Percentiles rank a stretch among this genome's conserved stretches.
These are phyloP conservation scores for Knufia fluminis DNA, from an alignment of 2,329 filamentous ascomycete species.

Conservation along the genomic window DNA sequence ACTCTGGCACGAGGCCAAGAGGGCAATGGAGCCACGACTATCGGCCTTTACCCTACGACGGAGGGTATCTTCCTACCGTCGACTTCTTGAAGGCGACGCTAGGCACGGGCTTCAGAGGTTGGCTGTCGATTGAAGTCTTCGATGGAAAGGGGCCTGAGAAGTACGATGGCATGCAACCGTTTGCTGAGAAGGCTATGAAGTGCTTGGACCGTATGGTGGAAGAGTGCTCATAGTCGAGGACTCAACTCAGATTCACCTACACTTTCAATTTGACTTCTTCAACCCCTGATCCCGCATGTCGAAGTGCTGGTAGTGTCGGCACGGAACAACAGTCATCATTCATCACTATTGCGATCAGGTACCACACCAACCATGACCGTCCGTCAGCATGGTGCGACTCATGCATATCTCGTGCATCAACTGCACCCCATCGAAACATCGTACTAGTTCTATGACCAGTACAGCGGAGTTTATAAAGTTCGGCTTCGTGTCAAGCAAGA, in stretches of 20 bases:
- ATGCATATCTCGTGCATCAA: too few species aligned
- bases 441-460: too few species aligned
- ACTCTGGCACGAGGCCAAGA: conserved; percentile 49
- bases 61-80: conserved; percentile 60
- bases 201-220: conserved; percentile 38
- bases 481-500: too few species aligned
- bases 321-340: too few species aligned
- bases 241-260: background rate
- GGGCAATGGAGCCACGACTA: conserved; percentile 64
- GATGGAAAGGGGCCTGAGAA: conserved; percentile 50
- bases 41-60: conserved; percentile 59
- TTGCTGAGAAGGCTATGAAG: conserved; percentile 44
- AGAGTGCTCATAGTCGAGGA: conserved; percentile 7
- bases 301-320: background rate
- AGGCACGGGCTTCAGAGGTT: conserved; percentile 56
- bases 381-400: too few species aligned
- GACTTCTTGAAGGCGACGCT: conserved; percentile 58
- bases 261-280: background rate
- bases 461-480: too few species aligned
- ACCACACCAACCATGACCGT: too few species aligned
- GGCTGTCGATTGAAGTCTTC: conserved; percentile 63
- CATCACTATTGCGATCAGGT: too few species aligned
- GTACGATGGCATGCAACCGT: conserved; percentile 41
- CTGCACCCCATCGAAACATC: too few species aligned
- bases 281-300: background rate